Evolutionary conservation across 2,329 filamentous ascomycete species (phyloP).

Genomic region (Cordyceps fumosorosea): DNA sequence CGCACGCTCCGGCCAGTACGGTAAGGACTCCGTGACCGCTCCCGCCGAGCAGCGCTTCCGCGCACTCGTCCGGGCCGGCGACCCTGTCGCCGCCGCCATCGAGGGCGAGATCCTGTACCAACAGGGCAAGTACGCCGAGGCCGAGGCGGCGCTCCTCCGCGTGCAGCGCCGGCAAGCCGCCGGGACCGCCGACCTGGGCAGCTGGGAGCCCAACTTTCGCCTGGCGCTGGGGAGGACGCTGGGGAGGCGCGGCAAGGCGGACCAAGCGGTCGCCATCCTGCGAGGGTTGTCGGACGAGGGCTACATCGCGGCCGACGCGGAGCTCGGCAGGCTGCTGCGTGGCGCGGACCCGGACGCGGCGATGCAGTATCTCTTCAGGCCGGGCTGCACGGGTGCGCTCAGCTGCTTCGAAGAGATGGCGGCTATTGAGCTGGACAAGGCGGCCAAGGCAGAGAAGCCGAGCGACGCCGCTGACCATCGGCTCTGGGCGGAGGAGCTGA

Average conservation of each 20-base stretch:
- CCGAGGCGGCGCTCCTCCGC: slow-evolving; percentile 13
- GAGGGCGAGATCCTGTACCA: slow-evolving; percentile 25
- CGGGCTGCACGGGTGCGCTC: slow-evolving; percentile 20
- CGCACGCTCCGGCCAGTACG: slow-evolving; percentile 18
- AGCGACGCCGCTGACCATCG: slow-evolving; percentile 17
- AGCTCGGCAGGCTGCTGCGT: slow-evolving; percentile 23
- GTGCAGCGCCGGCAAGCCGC: not conserved
- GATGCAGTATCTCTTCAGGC: slow-evolving; percentile 21
- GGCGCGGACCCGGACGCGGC: slow-evolving; percentile 19
- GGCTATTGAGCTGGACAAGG: slow-evolving; percentile 23
- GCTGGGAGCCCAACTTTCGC: slow-evolving; percentile 10
- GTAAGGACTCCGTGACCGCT: slow-evolving; percentile 14
- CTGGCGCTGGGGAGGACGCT: slow-evolving; percentile 7
- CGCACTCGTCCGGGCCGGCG: slow-evolving; percentile 24
- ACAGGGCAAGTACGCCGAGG: slow-evolving; percentile 20
- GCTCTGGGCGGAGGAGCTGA: slow-evolving; percentile 30
- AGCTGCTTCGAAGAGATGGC: slow-evolving; percentile 24
- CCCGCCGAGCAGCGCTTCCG: slow-evolving; percentile 24
- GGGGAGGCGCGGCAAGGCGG: slow-evolving; percentile 9
- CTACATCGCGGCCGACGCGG: slow-evolving; percentile 20
- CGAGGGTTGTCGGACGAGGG: slow-evolving; percentile 18
- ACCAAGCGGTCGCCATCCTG: slow-evolving; percentile 21
- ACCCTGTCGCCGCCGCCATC: slow-evolving; percentile 30
- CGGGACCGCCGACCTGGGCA: not conserved
- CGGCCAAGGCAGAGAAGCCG: slow-evolving; percentile 14